Conservation (phyloP, 2,329 filamentous ascomycete genomes). For the Exophiala sp. region DNA sequence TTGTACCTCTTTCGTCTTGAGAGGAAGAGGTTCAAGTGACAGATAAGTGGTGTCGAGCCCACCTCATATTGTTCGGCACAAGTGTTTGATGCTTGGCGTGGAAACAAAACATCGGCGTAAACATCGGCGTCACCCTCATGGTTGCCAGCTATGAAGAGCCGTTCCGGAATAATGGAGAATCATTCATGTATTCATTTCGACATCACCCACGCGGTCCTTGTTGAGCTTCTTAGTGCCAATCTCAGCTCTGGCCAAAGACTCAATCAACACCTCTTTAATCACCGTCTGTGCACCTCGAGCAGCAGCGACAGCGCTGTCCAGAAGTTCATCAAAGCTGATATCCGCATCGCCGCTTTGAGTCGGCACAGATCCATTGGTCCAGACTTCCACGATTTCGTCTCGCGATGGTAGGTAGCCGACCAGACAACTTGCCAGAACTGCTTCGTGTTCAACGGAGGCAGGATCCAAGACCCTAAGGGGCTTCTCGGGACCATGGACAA, state of each 20-base stretch:
- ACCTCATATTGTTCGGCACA: not conserved
- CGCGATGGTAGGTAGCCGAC: conserved; percentile 80
- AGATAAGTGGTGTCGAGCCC: not conserved
- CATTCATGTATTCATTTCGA: conserved; percentile 32
- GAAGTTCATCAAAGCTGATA: conserved; percentile 39
- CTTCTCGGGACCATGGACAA: conserved; percentile 49
- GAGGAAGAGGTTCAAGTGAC: not conserved
- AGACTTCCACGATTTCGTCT: conserved; percentile 90
- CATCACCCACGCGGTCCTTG: conserved; percentile 20
- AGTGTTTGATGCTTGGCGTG: not conserved
- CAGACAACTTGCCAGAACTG: conserved; percentile 75
- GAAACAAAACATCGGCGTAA: too few species aligned
- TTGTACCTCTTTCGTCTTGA: not conserved
- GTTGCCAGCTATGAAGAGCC: not conserved
- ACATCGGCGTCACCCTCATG: too few species aligned
- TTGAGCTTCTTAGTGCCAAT: conserved; percentile 4
- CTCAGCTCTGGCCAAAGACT: conserved; percentile 39
- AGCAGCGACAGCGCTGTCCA: conserved; percentile 59
- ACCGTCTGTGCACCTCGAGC: conserved; percentile 55
- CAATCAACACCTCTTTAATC: conserved; percentile 55
- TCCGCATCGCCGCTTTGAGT: conserved; percentile 24
- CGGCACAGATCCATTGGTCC: conserved; percentile 67
- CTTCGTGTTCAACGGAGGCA: conserved; percentile 69
- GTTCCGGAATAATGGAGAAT: not conserved
- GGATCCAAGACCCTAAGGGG: conserved; percentile 63